Evolutionary conservation across 139 green algal species (phyloP).

Genomic region (Penium margaritaceum): DNA sequence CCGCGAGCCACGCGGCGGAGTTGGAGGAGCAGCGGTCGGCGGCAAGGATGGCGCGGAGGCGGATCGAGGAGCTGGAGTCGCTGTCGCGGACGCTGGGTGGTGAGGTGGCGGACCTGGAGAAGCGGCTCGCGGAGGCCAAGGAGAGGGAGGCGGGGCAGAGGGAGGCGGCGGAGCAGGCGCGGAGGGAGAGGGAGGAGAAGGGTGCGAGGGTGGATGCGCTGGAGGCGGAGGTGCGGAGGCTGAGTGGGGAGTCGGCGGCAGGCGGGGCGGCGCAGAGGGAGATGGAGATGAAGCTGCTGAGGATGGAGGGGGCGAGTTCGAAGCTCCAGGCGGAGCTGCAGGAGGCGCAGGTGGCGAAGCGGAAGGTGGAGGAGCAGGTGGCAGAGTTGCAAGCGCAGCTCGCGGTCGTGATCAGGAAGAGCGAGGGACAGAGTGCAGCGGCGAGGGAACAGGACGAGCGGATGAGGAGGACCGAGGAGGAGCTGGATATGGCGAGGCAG

Average conservation of each 20-base stretch:
- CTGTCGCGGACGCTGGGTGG: neutral
- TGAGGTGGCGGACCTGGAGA: slow-evolving; percentile 1
- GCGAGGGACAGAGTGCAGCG: neutral
- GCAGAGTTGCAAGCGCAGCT: slow-evolving; percentile 15
- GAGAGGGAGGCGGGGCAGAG: neutral
- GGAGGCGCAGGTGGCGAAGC: slow-evolving; percentile 4
- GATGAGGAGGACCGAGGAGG: neutral
- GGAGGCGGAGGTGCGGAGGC: neutral
- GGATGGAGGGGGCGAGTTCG: neutral
- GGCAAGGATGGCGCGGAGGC: neutral
- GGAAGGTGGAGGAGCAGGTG: slow-evolving; percentile 7
- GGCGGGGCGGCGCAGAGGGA: slow-evolving; percentile 8
- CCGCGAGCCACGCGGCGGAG: neutral
- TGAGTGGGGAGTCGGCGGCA: neutral
- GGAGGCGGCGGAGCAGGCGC: neutral
- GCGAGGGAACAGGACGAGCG: neutral
- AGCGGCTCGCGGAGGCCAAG: neutral
- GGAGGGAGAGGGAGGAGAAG: slow-evolving; percentile 2
- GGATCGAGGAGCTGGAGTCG: slow-evolving; percentile 19
- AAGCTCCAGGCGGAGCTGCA: slow-evolving; percentile 20
- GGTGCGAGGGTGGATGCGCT: slow-evolving; percentile 3
- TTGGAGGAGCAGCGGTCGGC: slow-evolving; percentile 5
- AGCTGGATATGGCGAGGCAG: neutral
- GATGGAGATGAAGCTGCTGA: slow-evolving; percentile 13
- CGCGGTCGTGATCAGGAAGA: neutral